These are phyloP conservation scores for Macrolepiota dolichaula DNA, from an alignment of 768 basidiomycete species.

Conservation along the genomic window DNA sequence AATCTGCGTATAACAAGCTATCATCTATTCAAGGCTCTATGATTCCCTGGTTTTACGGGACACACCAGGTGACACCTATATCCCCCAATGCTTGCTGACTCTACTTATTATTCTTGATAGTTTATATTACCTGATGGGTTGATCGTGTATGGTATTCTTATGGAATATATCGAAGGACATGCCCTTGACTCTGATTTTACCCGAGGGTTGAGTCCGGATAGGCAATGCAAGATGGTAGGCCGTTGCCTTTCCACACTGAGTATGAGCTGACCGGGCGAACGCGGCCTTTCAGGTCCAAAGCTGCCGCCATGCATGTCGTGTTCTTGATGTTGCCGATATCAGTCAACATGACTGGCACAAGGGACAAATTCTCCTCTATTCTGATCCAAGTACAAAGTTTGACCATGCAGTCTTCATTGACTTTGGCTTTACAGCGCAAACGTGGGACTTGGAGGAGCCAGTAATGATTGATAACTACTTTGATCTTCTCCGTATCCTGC, in stretches of 20 bases:
- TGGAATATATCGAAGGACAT: no score
- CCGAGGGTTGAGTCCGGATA: slow-evolving; percentile 12
- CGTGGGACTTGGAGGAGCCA: slow-evolving; percentile 10
- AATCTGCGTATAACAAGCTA: slow-evolving; percentile 21
- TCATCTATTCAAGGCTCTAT: slow-evolving; percentile 20
- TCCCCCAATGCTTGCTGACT: neutral
- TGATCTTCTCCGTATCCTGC: neutral
- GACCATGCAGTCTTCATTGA: slow-evolving; percentile 17
- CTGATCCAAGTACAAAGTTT: slow-evolving; percentile 11
- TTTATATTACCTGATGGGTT: slow-evolving; percentile 15
- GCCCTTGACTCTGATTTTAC: no score
- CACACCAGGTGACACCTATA: slow-evolving; percentile 18
- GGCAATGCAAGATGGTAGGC: slow-evolving; percentile 18
- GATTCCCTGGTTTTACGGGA: slow-evolving; percentile 25
- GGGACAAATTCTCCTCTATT: slow-evolving; percentile 15
- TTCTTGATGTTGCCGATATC: no score
- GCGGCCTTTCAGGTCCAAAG: slow-evolving; percentile 16
- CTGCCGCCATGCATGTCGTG: no score
- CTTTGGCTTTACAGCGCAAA: slow-evolving; percentile 15
- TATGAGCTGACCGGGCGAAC: neutral
- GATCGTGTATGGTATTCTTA: no score
- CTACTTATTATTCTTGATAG: neutral
- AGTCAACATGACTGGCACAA: slow-evolving; percentile 25
- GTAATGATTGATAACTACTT: slow-evolving; percentile 14
- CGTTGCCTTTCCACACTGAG: neutral